Evolutionary conservation across 352 stramenopile species (phyloP), one percentile per base, ranked within the genome.

Genomic region (Pythium sukuiense): DNA sequence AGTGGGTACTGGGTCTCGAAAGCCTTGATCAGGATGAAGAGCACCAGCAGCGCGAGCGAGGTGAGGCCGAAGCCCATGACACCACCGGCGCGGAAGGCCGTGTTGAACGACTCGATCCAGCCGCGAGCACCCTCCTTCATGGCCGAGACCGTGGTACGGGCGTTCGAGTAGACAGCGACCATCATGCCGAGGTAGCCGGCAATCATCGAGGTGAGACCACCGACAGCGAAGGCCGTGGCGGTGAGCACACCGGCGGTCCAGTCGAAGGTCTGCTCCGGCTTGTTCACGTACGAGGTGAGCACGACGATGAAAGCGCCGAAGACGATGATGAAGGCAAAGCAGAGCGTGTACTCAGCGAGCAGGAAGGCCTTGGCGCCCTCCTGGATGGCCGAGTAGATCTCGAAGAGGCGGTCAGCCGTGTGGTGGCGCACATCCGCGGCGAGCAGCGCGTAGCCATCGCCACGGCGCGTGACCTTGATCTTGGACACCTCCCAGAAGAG

Each of bases 171-270:
- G 20, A 99, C 97, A 29, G 98, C 98, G 37, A 99, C 96, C 86
- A 99, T 99, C 98, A 99, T 99, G 62, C 98, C 98, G 73, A 99
- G 93, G 85, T 99, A 99, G 64, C 98, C 98, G 53, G 93, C 94
- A 29, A 94, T 80, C 83, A 99, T 99, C 49, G 97, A 99, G 61
- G 97, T 99, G 59, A 98, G 77, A 55, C 96, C 97, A 74, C 98
- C 98, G 30, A 99, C 83, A n/a, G 99, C 80, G 77, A 99, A 99
- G 26, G 95, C 95, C 50, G 98, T 87, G 9, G 95, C 87, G 33
- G 97, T 99, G 62, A 99, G 90, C 37, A 89, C 80, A 64, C 97
- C 97, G 70, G 96, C 83, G 2, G 89, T 84, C 79, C 93, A 97
- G 78, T 95, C 86, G 55, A 93, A 95, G 35, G 67, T 80, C 76